These are phyloP conservation scores for Verticillium longisporum DNA, from an alignment of 2,329 filamentous ascomycete species.

Conservation along the genomic window DNA sequence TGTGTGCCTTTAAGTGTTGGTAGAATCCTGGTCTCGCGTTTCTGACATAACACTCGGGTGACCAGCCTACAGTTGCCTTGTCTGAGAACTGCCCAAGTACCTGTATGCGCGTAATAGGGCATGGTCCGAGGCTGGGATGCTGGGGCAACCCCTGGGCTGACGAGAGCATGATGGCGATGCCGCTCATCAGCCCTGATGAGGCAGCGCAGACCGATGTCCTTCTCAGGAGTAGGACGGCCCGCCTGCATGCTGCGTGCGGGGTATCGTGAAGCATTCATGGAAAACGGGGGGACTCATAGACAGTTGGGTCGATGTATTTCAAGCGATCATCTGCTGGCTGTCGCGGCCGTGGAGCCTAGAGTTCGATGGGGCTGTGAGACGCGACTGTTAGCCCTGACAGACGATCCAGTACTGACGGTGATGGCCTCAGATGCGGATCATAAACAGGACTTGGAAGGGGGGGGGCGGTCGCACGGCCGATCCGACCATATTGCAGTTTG, in stretches of 20 bases:
- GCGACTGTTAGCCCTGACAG: neutral
- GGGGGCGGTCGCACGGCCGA: neutral
- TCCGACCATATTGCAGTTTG: neutral
- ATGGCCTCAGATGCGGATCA: neutral
- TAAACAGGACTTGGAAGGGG: neutral
- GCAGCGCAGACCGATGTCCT: neutral
- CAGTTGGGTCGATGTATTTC: neutral
- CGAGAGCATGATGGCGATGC: neutral
- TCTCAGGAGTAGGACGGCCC: neutral
- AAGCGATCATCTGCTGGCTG: neutral
- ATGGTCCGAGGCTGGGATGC: neutral
- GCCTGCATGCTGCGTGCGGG: neutral
- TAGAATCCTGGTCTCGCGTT: slow-evolving; percentile 1
- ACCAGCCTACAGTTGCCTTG: neutral
- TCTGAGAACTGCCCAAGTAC: neutral
- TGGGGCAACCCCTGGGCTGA: neutral
- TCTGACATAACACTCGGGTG: slow-evolving; percentile 1
- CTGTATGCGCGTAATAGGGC: neutral
- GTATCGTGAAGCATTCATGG: neutral
- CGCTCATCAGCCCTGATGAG: neutral
- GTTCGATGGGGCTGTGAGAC: neutral
- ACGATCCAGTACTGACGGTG: neutral
- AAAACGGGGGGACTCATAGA: neutral
- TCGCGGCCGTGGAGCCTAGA: neutral
- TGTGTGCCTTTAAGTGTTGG: neutral